Conservation (phyloP, 352 stramenopile genomes). For the Phytopythium mirpurense region DNA sequence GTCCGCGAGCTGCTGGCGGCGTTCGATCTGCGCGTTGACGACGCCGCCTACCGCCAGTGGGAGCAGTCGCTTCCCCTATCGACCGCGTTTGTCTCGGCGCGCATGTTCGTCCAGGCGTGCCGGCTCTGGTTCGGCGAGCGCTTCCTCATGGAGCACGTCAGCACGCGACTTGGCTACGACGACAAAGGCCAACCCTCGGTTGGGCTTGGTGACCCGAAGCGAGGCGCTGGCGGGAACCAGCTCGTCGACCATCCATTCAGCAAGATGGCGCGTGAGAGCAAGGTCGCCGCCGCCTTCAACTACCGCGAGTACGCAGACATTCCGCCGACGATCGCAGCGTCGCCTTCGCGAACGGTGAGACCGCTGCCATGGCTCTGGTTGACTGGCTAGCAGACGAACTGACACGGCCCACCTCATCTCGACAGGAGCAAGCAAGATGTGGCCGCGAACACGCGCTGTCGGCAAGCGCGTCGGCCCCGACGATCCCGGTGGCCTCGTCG, state of each 20-base stretch:
- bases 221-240: too few species aligned
- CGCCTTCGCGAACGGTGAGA: not conserved
- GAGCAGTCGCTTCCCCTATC: slow-evolving; percentile 36
- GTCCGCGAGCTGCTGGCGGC: slow-evolving; percentile 1
- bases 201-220: too few species aligned
- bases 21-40: slow-evolving; percentile 26
- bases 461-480: slow-evolving; percentile 3
- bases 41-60: slow-evolving; percentile 43
- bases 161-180: slow-evolving; percentile 9
- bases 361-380: not conserved
- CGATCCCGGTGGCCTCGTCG: not conserved
- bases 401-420: not conserved
- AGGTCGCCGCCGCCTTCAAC: slow-evolving; percentile 34
- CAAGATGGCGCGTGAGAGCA: slow-evolving; percentile 29
- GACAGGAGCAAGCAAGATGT: not conserved
- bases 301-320: slow-evolving; percentile 36
- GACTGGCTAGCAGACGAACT: not conserved
- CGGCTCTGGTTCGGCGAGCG: slow-evolving; percentile 46
- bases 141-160: slow-evolving; percentile 35
- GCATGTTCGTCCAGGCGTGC: slow-evolving; percentile 40
- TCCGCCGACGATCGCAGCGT: slow-evolving; percentile 11
- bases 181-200: too few species aligned
- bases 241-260: slow-evolving; percentile 38
- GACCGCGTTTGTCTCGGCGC: slow-evolving; percentile 23
- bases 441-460: not conserved